Evolutionary conservation across 441 rosid species (phyloP).

Genomic region (Geranium incanum): DNA sequence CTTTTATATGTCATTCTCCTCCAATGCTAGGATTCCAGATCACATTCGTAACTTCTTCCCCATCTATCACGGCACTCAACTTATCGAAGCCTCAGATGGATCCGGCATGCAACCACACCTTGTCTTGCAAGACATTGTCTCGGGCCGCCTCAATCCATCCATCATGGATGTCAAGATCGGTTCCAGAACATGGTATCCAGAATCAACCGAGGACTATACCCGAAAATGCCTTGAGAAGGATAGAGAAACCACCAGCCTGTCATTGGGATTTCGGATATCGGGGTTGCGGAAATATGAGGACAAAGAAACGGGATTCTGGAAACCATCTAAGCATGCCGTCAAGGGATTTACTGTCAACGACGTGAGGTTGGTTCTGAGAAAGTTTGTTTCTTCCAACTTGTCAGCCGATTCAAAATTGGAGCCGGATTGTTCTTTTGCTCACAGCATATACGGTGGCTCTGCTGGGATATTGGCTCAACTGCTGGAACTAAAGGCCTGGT

Average conservation of each 20-base stretch:
- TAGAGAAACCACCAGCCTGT: constrained; percentile 37
- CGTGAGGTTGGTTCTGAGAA: constrained; percentile 49
- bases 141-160: constrained; percentile 40
- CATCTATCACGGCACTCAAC: constrained; percentile 56
- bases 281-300: constrained; percentile 52
- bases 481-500: constrained; percentile 78
- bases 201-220: constrained; percentile 64
- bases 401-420: constrained; percentile 26
- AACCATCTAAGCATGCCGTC: constrained; percentile 52
- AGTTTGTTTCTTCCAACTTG: constrained; percentile 71
- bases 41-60: constrained; percentile 71
- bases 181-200: constrained; percentile 89
- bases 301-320: constrained; percentile 51
- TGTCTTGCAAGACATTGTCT: constrained; percentile 55
- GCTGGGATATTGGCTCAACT: constrained; percentile 65
- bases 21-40: constrained; percentile 51
- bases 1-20: constrained; percentile 62
- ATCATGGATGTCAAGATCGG: constrained; percentile 88
- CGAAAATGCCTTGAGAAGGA: constrained; percentile 63
- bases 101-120: constrained; percentile 57
- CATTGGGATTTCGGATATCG: constrained; percentile 71
- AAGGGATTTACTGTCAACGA: constrained; percentile 36
- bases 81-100: constrained; percentile 74
- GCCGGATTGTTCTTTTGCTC: constrained; percentile 56
- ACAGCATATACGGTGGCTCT: constrained; percentile 53